These are phyloP conservation scores for Diutina neorugosa DNA, from an alignment of 1,139 yeast species.

Conservation along the genomic window DNA sequence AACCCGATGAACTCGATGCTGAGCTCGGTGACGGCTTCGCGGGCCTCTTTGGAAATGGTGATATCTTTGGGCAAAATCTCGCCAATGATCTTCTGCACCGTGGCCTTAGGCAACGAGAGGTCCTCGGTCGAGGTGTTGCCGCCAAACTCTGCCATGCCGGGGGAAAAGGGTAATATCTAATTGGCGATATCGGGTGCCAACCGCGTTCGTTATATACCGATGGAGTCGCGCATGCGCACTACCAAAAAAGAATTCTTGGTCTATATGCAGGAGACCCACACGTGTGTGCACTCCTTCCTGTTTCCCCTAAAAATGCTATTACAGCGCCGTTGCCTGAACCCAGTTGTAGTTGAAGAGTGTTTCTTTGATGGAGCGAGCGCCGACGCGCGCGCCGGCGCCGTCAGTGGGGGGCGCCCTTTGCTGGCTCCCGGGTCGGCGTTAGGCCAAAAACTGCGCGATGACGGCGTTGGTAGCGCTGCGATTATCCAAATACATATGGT, in stretches of 20 bases:
- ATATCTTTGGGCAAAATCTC: conserved; percentile 83
- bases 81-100: conserved; percentile 87
- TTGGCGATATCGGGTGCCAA: not conserved
- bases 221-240: conserved; percentile 1
- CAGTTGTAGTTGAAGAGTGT: too few species aligned
- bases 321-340: too few species aligned
- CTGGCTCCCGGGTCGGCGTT: not conserved
- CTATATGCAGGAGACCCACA: not conserved
- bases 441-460: conserved; percentile 18
- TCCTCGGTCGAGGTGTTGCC: conserved; percentile 16
- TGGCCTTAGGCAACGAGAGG: conserved; percentile 51
- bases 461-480: conserved; percentile 20
- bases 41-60: conserved; percentile 83
- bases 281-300: not conserved
- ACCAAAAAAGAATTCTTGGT: not conserved
- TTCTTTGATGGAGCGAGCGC: too few species aligned
- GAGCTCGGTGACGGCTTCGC: conserved; percentile 92
- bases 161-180: not conserved
- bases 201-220: not conserved
- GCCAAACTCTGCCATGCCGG: conserved; percentile 3
- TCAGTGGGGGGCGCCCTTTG: too few species aligned
- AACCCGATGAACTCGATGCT: conserved; percentile 95
- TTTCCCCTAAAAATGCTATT: too few species aligned
- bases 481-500: conserved; percentile 23
- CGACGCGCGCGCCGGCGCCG: too few species aligned